Evolutionary conservation across 345 rosid genomes (phyloP).

Genomic region (Linum tenue): DNA sequence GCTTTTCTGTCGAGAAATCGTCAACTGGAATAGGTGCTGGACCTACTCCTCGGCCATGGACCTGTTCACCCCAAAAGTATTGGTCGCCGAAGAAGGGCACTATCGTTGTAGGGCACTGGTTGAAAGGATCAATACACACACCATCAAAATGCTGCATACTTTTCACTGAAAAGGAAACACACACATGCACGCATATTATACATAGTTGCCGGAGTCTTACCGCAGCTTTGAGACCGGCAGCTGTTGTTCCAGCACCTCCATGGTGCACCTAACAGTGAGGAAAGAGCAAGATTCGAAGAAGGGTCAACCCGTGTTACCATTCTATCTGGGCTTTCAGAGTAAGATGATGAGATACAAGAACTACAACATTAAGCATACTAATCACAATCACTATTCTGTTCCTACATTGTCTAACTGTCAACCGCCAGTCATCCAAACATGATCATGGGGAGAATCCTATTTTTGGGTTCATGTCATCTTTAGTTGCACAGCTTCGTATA

Average conservation of each 20-base stretch:
- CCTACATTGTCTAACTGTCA: not conserved
- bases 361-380: not conserved
- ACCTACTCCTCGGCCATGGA: slow-evolving; percentile 45
- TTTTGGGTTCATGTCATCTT: not conserved
- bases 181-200: slow-evolving; percentile 1
- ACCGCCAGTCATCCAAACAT: not conserved
- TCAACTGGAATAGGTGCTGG: slow-evolving; percentile 47
- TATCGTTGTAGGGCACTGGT: slow-evolving; percentile 49
- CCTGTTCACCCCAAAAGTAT: slow-evolving; percentile 57
- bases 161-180: not conserved
- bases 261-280: slow-evolving; percentile 36
- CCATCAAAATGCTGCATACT: not conserved
- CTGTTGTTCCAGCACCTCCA: slow-evolving; percentile 56
- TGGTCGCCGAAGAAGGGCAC: slow-evolving; percentile 61
- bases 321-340: not conserved
- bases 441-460: not conserved
- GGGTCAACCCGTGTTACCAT: not conserved
- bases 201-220: slow-evolving; percentile 16
- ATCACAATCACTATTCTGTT: not conserved
- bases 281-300: not conserved
- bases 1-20: slow-evolving; percentile 37
- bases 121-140: not conserved
- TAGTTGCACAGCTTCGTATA: not conserved
- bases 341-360: not conserved
- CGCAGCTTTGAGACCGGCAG: slow-evolving; percentile 59